Evolutionary conservation across 352 stramenopile genomes (phyloP).

Genomic region (Globisporangium sylvaticum): DNA sequence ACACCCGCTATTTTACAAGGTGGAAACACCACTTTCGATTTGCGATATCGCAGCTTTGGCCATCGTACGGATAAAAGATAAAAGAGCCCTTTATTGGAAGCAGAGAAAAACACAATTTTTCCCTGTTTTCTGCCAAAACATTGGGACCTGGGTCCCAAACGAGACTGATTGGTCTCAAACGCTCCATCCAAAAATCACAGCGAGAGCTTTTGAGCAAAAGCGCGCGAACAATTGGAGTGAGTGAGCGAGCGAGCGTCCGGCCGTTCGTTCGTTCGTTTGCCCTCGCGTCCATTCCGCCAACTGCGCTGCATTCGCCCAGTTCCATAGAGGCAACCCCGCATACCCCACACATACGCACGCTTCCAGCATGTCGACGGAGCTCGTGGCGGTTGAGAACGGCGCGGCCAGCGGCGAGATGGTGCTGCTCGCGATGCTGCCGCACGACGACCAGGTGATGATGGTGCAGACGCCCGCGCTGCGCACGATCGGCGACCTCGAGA

Average conservation of each 20-base stretch:
- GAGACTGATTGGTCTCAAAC: no score
- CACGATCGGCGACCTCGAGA: slow-evolving; percentile 58
- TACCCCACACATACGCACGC: background rate
- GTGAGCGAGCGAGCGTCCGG: no score
- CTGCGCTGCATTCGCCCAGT: background rate
- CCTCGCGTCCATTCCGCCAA: slow-evolving; percentile 7
- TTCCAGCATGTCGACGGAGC: slow-evolving; percentile 15
- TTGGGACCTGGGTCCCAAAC: no score
- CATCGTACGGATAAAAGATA: no score
- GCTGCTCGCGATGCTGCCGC: slow-evolving; percentile 64
- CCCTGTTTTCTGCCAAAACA: no score
- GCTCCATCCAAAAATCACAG: background rate
- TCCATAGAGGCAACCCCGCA: background rate
- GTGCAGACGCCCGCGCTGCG: slow-evolving; percentile 48
- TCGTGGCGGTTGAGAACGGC: slow-evolving; percentile 24
- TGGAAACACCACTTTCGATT: no score
- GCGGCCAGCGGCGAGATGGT: slow-evolving; percentile 44
- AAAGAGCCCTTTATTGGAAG: no score
- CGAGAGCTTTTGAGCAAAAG: background rate
- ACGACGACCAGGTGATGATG: slow-evolving; percentile 57
- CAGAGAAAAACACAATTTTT: no score
- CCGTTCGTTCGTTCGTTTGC: background rate
- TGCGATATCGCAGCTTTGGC: no score
- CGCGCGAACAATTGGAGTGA: background rate
- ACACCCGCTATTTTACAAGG: no score